Evolutionary conservation across 371 early-diverging fungal species (phyloP).

Genomic region (Rhizopus microsporus): DNA sequence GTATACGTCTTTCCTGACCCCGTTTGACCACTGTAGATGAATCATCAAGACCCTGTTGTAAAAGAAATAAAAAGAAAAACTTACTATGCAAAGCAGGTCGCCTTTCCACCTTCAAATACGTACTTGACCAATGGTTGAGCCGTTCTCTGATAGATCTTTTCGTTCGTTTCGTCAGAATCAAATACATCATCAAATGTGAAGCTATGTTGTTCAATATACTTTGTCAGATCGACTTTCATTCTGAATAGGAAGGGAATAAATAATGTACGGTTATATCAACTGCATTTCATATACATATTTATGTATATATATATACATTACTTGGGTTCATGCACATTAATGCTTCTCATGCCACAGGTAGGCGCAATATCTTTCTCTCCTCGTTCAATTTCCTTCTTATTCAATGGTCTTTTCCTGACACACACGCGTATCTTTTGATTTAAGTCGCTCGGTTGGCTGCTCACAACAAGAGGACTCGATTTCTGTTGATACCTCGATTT

Average conservation of each 20-base stretch:
- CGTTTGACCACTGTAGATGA: constrained; percentile 85
- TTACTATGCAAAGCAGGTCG: constrained; percentile 96
- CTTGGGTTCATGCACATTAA: constrained; percentile 88
- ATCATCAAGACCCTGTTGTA: neutral
- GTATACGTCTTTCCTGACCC: constrained; percentile 98
- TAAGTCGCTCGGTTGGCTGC: constrained; percentile 38
- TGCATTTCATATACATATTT: too few species aligned
- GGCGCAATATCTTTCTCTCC: constrained; percentile 82
- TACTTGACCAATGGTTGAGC: constrained; percentile 91
- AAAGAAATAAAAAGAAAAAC: neutral
- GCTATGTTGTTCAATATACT: constrained; percentile 89
- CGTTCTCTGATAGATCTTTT: constrained; percentile 86
- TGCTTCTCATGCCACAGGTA: constrained; percentile 59
- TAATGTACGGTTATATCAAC: neutral
- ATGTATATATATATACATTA: constrained; percentile 22
- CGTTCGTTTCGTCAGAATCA: constrained; percentile 77
- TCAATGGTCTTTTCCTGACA: constrained; percentile 91
- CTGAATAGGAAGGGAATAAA: constrained; percentile 28
- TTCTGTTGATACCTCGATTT: constrained; percentile 9
- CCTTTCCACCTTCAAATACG: constrained; percentile 91
- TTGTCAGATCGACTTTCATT: constrained; percentile 91
- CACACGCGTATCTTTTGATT: constrained; percentile 88
- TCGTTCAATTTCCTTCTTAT: constrained; percentile 71
- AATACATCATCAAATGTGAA: constrained; percentile 97
- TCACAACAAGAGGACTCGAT: neutral